Evolutionary conservation across 2,329 filamentous ascomycete genomes (phyloP), one percentile per base, ranked within the genome.

Genomic region (Stagonosporopsis vannaccii): DNA sequence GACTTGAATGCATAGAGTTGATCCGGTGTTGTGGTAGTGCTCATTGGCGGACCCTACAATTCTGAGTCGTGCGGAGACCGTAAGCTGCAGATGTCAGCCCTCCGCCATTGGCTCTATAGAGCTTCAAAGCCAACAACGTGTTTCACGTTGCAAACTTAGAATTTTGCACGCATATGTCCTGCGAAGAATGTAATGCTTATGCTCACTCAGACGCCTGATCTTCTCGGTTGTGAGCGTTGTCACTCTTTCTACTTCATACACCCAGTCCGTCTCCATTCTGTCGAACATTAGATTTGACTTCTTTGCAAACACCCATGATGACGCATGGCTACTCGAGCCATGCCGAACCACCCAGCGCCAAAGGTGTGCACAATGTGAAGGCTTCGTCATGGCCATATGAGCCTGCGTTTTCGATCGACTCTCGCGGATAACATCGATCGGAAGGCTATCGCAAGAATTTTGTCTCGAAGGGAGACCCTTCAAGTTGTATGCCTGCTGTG

Each of bases 71-170:
- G 42, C 41, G 37, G 45, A 55, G 26, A 12, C 17, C 30, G 37
- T 51, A 56, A 56, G 53, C 53, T 51, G 53, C 53, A 56, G 47
- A 20, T 47, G 47, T 56, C 53, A 56, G 53, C 53, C 22, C 13
- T 43, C 4, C n/a, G 15, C 39, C 20, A 56, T 51, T 56, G 47
- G 53, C 32, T 32, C 30, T 8, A n/a, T 28, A 43, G 28, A 33
- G n/a, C 42, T 15, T 46, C 15, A n/a, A 32, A 15, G 20, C 25
- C 37, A 48, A 40, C 40, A 45, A 23, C 20, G n/a, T 48, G 53
- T 56, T 56, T 56, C 53, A 56, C 26, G 32, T 33, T 20, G 17
- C 23, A 15, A 39, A 51, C 36, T 37, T 33, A 43, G 23, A 47
- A n/a, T 23, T 28, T 30, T 39, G 17, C 42, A 51, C 19, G 9